Evolutionary conservation across 495 filamentous ascomycete genomes (phyloP), one percentile per base, ranked within the genome.

Genomic region (Penicillium parvum): DNA sequence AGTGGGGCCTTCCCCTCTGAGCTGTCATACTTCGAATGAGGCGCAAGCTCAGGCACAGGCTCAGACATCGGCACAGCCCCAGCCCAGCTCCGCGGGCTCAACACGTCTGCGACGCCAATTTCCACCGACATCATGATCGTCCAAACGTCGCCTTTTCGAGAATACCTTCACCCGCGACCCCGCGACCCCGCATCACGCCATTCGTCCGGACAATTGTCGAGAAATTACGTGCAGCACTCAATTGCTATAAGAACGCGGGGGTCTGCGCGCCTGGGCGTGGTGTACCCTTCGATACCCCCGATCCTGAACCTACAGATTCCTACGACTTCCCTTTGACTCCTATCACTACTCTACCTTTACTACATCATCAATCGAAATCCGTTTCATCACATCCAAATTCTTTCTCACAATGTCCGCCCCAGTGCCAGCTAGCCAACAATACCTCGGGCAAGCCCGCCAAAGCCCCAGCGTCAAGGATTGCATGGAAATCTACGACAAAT

Each of bases 401-500:
- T 20, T 30, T 22, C 11, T 17, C 49, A 60, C 14, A 9, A 64
- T 63, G 60, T 43, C 51, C 11, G 48, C 55, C 32, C 50, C 58
- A 39, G 45, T 50, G 28, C 40, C 56, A 6, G 46, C 52, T 19
- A 39, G 37, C n/a, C 46, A 57, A 29, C 39, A 54, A 21, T 61
- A 53, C 35, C 53, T 63, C 9, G 32, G 43, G 16, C 49, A 57
- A 38, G 63, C 63, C 40, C 61, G 63, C 7, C 29, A 35, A 15
- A 61, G 43, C 39, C 47, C 36, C n/a, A n/a, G n/a, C n/a, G 7
- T 41, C 20, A 28, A 63, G 27, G 57, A 63, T 29, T 67, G 64
- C 53, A 61, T 55, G 57, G 40, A 49, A 3, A 43, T 73, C 44
- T 75, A 75, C 48, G 70, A 67, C 27, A 51, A 68, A 43, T 75